Evolutionary conservation across 441 rosid genomes (phyloP).

Genomic region (Gossypium schwendimanii): DNA sequence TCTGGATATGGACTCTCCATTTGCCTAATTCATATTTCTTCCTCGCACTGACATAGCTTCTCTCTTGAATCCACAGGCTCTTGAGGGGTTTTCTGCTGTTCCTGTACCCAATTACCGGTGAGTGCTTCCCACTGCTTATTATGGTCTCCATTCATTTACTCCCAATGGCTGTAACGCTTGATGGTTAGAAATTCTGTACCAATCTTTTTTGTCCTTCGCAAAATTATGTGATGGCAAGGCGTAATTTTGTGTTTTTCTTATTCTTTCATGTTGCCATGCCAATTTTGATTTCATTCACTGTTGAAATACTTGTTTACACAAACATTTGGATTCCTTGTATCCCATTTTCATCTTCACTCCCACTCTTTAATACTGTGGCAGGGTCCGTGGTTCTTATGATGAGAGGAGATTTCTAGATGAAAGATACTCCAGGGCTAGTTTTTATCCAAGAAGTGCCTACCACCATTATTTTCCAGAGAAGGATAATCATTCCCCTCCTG

Average conservation of each 20-base stretch:
- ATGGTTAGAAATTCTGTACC: slow-evolving; percentile 2
- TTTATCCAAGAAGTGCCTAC: slow-evolving; percentile 44
- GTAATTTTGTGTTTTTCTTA: not conserved
- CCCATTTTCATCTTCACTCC: slow-evolving; percentile 25
- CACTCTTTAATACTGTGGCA: slow-evolving; percentile 34
- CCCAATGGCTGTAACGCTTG: not conserved
- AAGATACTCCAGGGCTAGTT: slow-evolving; percentile 55
- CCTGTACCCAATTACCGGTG: slow-evolving; percentile 75
- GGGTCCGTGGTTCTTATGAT: slow-evolving; percentile 65
- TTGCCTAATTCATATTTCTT: slow-evolving; percentile 86
- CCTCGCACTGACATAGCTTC: slow-evolving; percentile 73
- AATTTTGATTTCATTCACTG: not conserved
- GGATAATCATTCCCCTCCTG: slow-evolving; percentile 52
- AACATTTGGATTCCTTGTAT: slow-evolving; percentile 6
- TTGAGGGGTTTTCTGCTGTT: slow-evolving; percentile 69
- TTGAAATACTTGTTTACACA: not conserved
- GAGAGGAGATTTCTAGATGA: slow-evolving; percentile 74
- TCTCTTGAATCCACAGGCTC: slow-evolving; percentile 99
- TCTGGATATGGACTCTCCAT: slow-evolving; percentile 87
- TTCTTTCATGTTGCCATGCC: not conserved
- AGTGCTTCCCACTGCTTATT: slow-evolving; percentile 33
- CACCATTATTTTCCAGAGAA: slow-evolving; percentile 40
- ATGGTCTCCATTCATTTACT: slow-evolving; percentile 15
- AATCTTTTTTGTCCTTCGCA: not conserved
- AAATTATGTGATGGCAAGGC: not conserved